Evolutionary conservation across 2,329 filamentous ascomycete genomes (phyloP).

Genomic region (Phyllosticta citriasiana): DNA sequence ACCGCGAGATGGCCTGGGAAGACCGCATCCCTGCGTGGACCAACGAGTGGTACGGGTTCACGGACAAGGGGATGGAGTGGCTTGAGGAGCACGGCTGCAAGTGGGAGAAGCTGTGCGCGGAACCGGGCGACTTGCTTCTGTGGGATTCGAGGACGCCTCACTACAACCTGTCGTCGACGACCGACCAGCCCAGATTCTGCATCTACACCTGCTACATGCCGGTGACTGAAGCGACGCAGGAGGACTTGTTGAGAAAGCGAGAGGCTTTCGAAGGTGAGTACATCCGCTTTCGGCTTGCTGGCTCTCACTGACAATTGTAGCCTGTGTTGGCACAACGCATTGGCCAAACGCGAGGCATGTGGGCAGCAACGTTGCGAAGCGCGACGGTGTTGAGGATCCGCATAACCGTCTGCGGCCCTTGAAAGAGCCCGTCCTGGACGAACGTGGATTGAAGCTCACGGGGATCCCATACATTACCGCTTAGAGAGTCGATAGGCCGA

Average conservation of each 20-base stretch:
- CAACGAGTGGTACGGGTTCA: conserved; percentile 35
- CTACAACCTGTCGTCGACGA: conserved; percentile 25
- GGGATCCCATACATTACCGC: conserved; percentile 38
- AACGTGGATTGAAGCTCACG: conserved; percentile 37
- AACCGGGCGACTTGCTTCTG: conserved; percentile 35
- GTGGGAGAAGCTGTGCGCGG: conserved; percentile 30
- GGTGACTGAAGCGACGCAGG: conserved; percentile 23
- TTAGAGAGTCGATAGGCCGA: not conserved
- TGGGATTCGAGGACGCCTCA: conserved; percentile 41
- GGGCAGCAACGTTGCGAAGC: conserved; percentile 23
- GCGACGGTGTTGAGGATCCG: conserved; percentile 21
- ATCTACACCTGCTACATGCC: conserved; percentile 30
- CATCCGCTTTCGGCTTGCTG: not conserved
- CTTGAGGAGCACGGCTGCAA: conserved; percentile 31
- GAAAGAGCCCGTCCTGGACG: conserved; percentile 30
- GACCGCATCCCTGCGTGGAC: conserved; percentile 21
- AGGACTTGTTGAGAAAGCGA: conserved; percentile 25
- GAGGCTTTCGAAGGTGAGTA: conserved; percentile 2
- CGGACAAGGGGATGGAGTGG: conserved; percentile 33
- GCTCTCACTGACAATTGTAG: conserved; percentile 10
- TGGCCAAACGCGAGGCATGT: conserved; percentile 27
- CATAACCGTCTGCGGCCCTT: conserved; percentile 30
- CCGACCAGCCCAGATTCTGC: conserved; percentile 22
- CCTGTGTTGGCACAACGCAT: conserved; percentile 24
- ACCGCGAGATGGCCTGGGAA: conserved; percentile 17